Percentiles rank a stretch among this genome's conserved stretches.
Evolutionary conservation across 352 stramenopile species (phyloP).

Genomic region (Phytophthora pini): DNA sequence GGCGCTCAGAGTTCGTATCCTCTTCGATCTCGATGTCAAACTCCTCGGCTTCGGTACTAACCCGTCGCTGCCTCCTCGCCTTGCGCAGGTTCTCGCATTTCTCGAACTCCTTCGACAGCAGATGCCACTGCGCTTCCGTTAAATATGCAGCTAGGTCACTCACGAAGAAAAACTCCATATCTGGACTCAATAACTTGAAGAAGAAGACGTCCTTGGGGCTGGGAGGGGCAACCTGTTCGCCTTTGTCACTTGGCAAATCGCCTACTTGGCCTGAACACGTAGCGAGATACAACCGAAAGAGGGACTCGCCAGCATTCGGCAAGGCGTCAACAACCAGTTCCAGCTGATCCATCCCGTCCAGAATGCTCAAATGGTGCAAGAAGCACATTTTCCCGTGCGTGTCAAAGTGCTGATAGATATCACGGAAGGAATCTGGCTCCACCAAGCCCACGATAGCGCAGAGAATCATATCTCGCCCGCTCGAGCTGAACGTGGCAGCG

Average conservation of each 20-base stretch:
- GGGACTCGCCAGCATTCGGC: constrained; percentile 60
- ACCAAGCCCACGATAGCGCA: constrained; percentile 70
- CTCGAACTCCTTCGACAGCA: constrained; percentile 70
- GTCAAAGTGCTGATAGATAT: constrained; percentile 74
- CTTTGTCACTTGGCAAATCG: constrained; percentile 17
- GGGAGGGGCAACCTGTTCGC: neutral
- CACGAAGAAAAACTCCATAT: constrained; percentile 81
- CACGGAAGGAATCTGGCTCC: constrained; percentile 70
- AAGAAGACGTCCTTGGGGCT: constrained; percentile 67
- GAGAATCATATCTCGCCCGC: constrained; percentile 79
- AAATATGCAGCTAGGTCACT: constrained; percentile 65
- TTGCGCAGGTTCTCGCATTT: constrained; percentile 53
- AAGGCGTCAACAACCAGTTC: constrained; percentile 59
- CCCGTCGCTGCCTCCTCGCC: constrained; percentile 24
- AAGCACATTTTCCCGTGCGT: constrained; percentile 63
- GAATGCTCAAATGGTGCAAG: constrained; percentile 63
- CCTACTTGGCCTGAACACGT: constrained; percentile 44
- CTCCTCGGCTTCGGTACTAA: constrained; percentile 11
- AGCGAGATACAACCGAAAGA: constrained; percentile 68
- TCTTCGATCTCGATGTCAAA: constrained; percentile 26
- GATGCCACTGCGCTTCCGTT: constrained; percentile 69
- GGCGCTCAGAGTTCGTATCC: constrained; percentile 26
- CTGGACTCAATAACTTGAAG: constrained; percentile 53
- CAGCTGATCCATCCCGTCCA: constrained; percentile 60
- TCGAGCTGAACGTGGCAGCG: constrained; percentile 59